A percentile compares a stretch with the other conserved stretches of the same genome.
Evolutionary conservation across 352 stramenopile species (phyloP).

Genomic region (Phytophthora ohioensis): DNA sequence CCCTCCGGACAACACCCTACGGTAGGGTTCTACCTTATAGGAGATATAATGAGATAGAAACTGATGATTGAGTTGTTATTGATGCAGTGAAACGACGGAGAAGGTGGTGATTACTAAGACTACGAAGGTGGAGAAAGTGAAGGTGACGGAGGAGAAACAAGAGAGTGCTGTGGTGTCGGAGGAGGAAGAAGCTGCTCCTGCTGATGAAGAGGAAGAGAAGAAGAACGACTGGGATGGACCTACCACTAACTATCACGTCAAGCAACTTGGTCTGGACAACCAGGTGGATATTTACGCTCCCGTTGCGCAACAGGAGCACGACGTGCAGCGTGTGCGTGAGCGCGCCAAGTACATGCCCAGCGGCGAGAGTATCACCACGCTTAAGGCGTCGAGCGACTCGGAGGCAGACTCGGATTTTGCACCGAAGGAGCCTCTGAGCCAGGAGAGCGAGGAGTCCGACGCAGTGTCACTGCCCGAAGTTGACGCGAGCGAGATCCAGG

Average conservation of each 20-base stretch:
- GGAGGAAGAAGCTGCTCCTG: conserved; percentile 1
- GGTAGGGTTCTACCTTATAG: conserved; percentile 22
- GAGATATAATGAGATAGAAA: conserved; percentile 1
- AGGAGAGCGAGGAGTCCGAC: conserved; percentile 56
- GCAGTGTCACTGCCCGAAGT: conserved; percentile 54
- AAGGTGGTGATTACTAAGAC: conserved; percentile 15
- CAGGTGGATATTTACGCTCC: conserved; percentile 87
- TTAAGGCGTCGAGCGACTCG: conserved; percentile 57
- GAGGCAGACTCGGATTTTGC: conserved; percentile 73
- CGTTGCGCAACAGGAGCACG: conserved; percentile 66
- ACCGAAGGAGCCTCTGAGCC: conserved; percentile 36
- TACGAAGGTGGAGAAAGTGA: conserved; percentile 17
- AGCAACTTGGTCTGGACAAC: conserved; percentile 77
- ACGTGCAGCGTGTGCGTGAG: conserved; percentile 69
- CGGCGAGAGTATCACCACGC: conserved; percentile 33
- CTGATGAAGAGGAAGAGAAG: conserved; percentile 23
- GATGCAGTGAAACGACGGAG: conserved; percentile 34
- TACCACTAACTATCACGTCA: conserved; percentile 81
- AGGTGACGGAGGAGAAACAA: conserved; percentile 21
- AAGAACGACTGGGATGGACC: conserved; percentile 55
- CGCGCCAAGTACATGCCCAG: conserved; percentile 61
- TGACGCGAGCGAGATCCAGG: conserved; percentile 51
- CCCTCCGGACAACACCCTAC: conserved; percentile 4
- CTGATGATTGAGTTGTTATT: conserved; percentile 15
- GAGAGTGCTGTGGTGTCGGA: conserved; percentile 6